Evolutionary conservation across 257 asterid species (phyloP).

Genomic region (Forsythia viridissima): DNA sequence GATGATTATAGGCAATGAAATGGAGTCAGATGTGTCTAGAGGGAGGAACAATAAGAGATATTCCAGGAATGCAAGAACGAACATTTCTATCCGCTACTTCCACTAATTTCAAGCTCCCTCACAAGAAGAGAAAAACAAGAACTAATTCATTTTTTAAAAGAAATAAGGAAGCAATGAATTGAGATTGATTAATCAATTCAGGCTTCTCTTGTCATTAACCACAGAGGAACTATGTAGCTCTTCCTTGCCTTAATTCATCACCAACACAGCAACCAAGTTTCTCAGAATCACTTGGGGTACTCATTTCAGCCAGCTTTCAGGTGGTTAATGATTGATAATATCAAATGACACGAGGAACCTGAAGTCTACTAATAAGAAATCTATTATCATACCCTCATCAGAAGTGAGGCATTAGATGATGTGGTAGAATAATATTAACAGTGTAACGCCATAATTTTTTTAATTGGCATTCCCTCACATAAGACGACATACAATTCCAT

Average conservation of each 20-base stretch:
- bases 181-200: not conserved
- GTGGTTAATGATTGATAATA: not conserved
- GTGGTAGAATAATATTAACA: not conserved
- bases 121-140: not conserved
- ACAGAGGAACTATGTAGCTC: not conserved
- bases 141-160: not conserved
- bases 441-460: not conserved
- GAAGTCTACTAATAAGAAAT: not conserved
- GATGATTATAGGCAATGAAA: not conserved
- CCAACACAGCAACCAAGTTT: not conserved
- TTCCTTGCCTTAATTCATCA: not conserved
- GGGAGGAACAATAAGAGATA: not conserved
- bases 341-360: not conserved
- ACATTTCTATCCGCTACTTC: not conserved
- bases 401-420: not conserved
- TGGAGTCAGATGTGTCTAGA: not conserved
- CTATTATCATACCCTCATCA: not conserved
- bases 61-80: not conserved
- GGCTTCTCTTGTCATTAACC: not conserved
- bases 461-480: not conserved
- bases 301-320: not conserved
- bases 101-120: not conserved
- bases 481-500: not conserved
- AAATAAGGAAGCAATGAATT: not conserved
- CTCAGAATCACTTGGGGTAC: not conserved